Percentiles rank a stretch among this genome's conserved stretches.
These are phyloP conservation scores for Eucalyptus curtisii DNA, from an alignment of 345 rosid species.

Conservation along the genomic window DNA sequence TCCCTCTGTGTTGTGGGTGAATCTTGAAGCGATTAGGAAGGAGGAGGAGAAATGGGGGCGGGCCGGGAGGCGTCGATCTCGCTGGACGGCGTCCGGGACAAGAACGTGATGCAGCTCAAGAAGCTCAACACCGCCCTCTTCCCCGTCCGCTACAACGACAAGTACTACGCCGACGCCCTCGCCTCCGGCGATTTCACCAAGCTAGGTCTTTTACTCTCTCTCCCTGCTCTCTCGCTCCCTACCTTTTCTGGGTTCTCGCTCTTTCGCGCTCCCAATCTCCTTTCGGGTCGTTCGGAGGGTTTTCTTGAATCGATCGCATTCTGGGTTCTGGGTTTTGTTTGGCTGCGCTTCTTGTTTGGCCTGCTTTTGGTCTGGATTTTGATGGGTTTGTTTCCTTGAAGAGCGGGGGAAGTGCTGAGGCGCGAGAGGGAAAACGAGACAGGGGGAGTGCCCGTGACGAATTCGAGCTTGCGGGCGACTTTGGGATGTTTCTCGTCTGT, in stretches of 20 bases:
- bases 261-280: not conserved
- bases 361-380: not conserved
- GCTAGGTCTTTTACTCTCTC: conserved; percentile 39
- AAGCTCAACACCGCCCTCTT: conserved; percentile 87
- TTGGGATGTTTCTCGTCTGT: not conserved
- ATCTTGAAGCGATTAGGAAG: not conserved
- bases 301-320: not conserved
- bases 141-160: conserved; percentile 92
- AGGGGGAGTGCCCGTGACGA: not conserved
- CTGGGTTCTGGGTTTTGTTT: not conserved
- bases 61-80: conserved; percentile 71
- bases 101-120: conserved; percentile 96
- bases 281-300: not conserved
- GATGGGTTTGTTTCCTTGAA: not conserved
- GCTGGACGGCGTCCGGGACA: conserved; percentile 89
- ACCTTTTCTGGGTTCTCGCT: not conserved
- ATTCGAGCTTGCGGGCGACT: not conserved
- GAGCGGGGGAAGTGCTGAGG: not conserved
- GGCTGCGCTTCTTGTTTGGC: not conserved
- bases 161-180: conserved; percentile 81
- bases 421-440: not conserved
- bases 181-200: conserved; percentile 85
- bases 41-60: conserved; percentile 42
- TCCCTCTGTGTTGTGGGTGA: not conserved
- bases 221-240: not conserved